phyloP scores from a whole-genome alignment of 2,329 filamentous ascomycete species.

The Colletotrichum truncatum region DNA sequence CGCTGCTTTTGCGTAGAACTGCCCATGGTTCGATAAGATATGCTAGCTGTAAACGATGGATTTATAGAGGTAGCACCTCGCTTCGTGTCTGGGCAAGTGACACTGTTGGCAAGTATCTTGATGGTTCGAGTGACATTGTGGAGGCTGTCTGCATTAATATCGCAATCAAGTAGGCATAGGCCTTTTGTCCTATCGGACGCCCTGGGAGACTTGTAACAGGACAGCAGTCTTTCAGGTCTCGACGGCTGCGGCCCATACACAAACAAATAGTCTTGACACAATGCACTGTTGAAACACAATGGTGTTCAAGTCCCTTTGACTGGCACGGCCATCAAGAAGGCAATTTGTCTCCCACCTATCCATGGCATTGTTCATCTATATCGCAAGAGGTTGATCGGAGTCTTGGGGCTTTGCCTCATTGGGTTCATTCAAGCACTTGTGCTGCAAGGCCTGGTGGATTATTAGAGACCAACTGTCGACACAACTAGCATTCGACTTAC shows the following conservation, averaged over 20 bases:
- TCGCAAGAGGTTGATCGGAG: neutral
- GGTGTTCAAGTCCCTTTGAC: neutral
- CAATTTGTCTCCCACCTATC: too few species aligned
- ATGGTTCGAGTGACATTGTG: neutral
- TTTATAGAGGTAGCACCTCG: neutral
- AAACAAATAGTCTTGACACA: neutral
- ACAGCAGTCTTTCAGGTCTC: neutral
- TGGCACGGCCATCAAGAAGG: too few species aligned
- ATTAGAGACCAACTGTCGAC: neutral
- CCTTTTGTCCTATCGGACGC: neutral
- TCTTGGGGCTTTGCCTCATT: too few species aligned
- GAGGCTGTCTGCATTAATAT: neutral
- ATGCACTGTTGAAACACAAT: neutral
- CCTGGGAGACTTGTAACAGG: neutral
- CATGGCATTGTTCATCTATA: neutral
- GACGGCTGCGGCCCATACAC: neutral
- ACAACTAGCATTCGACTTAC: conserved; percentile 33
- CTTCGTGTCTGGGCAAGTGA: neutral
- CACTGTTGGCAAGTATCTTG: neutral
- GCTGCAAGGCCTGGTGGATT: conserved; percentile 19
- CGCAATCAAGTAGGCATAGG: neutral
- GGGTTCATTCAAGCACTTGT: conserved; percentile 15
- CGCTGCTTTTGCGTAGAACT: neutral
- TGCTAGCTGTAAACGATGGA: too few species aligned
- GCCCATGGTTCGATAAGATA: too few species aligned